These are phyloP conservation scores for Mortierella alpina DNA, from an alignment of 192 early-diverging fungal genomes.

Conservation along the genomic window DNA sequence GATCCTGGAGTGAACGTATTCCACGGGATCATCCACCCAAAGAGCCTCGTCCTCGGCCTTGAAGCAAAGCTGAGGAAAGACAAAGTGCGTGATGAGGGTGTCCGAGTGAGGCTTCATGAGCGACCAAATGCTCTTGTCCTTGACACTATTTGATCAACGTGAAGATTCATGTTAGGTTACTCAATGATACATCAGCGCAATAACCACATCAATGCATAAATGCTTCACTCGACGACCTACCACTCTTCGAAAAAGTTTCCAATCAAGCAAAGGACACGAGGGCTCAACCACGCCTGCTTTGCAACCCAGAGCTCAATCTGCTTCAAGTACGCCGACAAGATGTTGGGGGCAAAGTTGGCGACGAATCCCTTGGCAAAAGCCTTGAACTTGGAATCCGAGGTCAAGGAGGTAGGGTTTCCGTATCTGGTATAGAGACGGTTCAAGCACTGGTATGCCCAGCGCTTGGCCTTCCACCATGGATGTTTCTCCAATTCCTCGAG, in stretches of 20 bases:
- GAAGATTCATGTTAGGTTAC: background rate
- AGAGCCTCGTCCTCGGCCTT: constrained; percentile 84
- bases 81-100: constrained; percentile 84
- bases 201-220: background rate
- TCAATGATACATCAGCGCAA: no score
- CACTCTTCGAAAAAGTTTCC: constrained; percentile 83
- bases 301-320: constrained; percentile 83
- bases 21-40: constrained; percentile 94
- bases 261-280: constrained; percentile 75
- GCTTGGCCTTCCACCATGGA: constrained; percentile 94
- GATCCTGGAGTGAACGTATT: constrained; percentile 87
- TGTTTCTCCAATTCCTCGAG: constrained; percentile 82
- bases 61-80: constrained; percentile 95
- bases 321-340: constrained; percentile 83
- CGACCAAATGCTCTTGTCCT: constrained; percentile 91
- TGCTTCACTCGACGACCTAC: constrained; percentile 35
- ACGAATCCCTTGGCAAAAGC: constrained; percentile 88
- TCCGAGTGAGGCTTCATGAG: constrained; percentile 88
- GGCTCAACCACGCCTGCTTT: constrained; percentile 77
- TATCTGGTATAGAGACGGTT: constrained; percentile 82
- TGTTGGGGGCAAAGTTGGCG: constrained; percentile 89
- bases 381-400: constrained; percentile 59
- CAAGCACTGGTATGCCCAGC: constrained; percentile 92
- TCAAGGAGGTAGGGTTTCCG: constrained; percentile 75
- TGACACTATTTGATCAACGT: constrained; percentile 65